Conservation (phyloP, 331 rosid genomes). For the Cydonia oblonga region DNA sequence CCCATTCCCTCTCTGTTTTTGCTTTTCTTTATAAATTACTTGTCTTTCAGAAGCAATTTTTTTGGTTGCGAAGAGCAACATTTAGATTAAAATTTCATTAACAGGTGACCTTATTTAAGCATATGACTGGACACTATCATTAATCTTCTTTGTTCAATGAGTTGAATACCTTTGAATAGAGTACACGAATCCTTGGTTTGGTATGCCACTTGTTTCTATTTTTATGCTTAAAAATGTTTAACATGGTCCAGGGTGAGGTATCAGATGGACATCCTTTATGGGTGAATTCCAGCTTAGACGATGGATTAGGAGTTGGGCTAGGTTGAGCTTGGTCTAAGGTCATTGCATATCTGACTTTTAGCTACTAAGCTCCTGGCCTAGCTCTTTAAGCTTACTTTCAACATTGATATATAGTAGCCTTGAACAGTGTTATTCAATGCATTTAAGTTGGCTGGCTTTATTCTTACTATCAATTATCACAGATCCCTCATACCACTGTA, state of each 20-base stretch:
- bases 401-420: not conserved
- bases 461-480: slow-evolving; percentile 24
- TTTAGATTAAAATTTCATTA: not conserved
- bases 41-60: not conserved
- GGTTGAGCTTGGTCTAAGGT: not conserved
- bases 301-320: not conserved
- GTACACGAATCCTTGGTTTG: not conserved
- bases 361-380: not conserved
- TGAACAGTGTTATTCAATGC: not conserved
- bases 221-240: not conserved
- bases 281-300: not conserved
- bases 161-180: not conserved
- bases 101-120: not conserved
- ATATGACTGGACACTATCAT: not conserved
- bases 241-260: not conserved
- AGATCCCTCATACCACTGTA: slow-evolving; percentile 62
- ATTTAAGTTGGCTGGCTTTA: not conserved
- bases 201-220: not conserved
- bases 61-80: not conserved
- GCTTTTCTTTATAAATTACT: too few species aligned
- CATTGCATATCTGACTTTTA: not conserved
- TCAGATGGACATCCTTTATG: not conserved
- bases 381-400: not conserved
- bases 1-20: not conserved
- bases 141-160: not conserved